phyloP scores from a whole-genome alignment of 169 alveolate genomes.

The Plasmodium billcollinsi region DNA sequence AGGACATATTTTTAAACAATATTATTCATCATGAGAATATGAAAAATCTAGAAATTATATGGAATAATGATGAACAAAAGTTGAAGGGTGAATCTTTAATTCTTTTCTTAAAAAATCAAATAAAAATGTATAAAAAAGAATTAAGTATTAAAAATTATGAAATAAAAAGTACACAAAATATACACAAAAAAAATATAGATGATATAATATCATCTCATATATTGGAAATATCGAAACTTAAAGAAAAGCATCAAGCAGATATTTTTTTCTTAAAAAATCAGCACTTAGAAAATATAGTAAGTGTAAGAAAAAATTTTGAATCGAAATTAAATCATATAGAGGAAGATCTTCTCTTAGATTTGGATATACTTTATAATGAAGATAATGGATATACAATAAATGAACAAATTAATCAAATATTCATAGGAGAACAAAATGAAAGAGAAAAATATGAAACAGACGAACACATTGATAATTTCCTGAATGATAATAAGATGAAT shows the following conservation, averaged over 20 bases:
- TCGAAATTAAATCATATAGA: constrained; percentile 30
- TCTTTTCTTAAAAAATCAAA: constrained; percentile 29
- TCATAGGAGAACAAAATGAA: background rate
- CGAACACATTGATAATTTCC: background rate
- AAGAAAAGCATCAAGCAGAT: constrained; percentile 29
- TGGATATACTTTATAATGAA: constrained; percentile 28
- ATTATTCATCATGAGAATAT: background rate
- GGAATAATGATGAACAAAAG: constrained; percentile 22
- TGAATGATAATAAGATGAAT: background rate
- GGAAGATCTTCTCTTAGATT: constrained; percentile 36
- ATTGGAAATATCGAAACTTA: constrained; percentile 1
- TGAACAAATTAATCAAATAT: background rate
- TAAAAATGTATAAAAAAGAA: constrained; percentile 43
- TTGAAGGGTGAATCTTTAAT: constrained; percentile 27
- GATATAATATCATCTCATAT: constrained; percentile 4
- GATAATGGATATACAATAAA: background rate
- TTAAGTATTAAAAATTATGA: constrained; percentile 15
- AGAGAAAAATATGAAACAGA: background rate
- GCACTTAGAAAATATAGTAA: constrained; percentile 20
- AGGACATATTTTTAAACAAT: constrained; percentile 7
- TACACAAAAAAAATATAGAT: constrained; percentile 25
- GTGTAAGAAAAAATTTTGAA: constrained; percentile 49
- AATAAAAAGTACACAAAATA: constrained; percentile 4
- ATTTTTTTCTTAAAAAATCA: constrained; percentile 30
- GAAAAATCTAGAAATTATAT: constrained; percentile 16